These are phyloP conservation scores for Petrea volubilis DNA, from an alignment of 257 asterid species.

Conservation along the genomic window DNA sequence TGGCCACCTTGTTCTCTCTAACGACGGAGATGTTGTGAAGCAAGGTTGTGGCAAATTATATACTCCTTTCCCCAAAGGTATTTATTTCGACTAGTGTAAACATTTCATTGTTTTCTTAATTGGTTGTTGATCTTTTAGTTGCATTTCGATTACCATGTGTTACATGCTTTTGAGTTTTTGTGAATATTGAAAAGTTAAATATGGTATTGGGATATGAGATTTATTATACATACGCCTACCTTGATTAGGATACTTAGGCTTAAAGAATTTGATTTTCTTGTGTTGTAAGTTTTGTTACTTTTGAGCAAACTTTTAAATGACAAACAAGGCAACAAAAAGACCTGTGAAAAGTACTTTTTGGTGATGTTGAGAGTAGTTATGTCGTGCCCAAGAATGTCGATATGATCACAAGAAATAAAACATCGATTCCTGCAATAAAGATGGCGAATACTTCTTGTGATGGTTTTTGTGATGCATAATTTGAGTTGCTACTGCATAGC, in stretches of 20 bases:
- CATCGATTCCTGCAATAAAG: too few species aligned
- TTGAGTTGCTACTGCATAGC: too few species aligned
- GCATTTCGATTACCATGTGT: not conserved
- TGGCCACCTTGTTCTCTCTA: slow-evolving; percentile 80
- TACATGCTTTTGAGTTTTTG: not conserved
- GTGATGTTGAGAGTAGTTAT: too few species aligned
- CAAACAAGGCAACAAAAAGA: too few species aligned
- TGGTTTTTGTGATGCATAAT: too few species aligned
- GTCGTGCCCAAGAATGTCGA: too few species aligned
- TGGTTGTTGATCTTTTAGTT: not conserved
- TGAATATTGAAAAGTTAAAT: not conserved
- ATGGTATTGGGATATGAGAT: not conserved
- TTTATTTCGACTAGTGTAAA: not conserved
- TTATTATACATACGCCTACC: not conserved
- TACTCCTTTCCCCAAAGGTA: slow-evolving; percentile 97
- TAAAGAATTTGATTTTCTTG: not conserved
- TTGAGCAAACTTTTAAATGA: not conserved
- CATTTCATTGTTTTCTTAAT: slow-evolving; percentile 1
- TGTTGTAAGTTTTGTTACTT: not conserved
- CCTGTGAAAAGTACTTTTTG: too few species aligned
- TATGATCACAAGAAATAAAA: too few species aligned
- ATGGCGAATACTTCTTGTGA: too few species aligned
- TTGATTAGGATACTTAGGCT: not conserved
- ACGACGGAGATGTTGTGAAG: slow-evolving; percentile 72
- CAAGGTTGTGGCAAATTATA: slow-evolving; percentile 89